Conservation (phyloP, 495 filamentous ascomycete genomes). For the Penicillium bialowiezense region DNA sequence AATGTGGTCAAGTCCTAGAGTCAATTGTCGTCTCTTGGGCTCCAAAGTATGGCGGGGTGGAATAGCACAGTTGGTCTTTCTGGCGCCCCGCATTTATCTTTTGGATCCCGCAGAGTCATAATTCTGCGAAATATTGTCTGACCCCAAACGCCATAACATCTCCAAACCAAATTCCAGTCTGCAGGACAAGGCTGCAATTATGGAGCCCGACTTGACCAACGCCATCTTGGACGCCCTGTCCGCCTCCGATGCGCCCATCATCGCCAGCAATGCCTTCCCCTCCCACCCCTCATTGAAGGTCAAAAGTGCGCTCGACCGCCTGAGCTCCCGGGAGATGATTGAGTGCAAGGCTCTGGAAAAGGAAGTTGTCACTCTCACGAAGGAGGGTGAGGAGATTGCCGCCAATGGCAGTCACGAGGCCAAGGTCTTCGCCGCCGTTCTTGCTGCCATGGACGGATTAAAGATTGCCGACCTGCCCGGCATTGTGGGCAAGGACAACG, state of each 20-base stretch:
- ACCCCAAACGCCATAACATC: conserved; percentile 12
- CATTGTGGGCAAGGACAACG: conserved; percentile 77
- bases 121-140: conserved; percentile 25
- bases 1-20: not conserved
- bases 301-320: conserved; percentile 83
- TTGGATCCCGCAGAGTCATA: conserved; percentile 21
- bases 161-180: conserved; percentile 11
- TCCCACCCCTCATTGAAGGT: conserved; percentile 63
- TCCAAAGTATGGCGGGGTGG: conserved; percentile 24
- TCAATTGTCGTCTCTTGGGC: conserved; percentile 1
- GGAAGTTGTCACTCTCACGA: conserved; percentile 74
- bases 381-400: conserved; percentile 74
- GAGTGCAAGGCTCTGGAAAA: conserved; percentile 75
- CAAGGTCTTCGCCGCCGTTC: conserved; percentile 85
- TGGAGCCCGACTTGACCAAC: conserved; percentile 62
- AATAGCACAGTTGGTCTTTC: conserved; percentile 21
- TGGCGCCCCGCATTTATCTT: conserved; percentile 19
- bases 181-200: conserved; percentile 36
- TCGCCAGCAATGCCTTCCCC: conserved; percentile 77
- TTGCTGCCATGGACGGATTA: conserved; percentile 71
- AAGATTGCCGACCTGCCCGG: conserved; percentile 74
- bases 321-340: conserved; percentile 82
- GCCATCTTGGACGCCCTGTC: conserved; percentile 66
- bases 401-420: conserved; percentile 90
- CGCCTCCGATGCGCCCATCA: conserved; percentile 59